Evolutionary conservation across 306 rosid species (phyloP).

Genomic region (Fragaria vesca): DNA sequence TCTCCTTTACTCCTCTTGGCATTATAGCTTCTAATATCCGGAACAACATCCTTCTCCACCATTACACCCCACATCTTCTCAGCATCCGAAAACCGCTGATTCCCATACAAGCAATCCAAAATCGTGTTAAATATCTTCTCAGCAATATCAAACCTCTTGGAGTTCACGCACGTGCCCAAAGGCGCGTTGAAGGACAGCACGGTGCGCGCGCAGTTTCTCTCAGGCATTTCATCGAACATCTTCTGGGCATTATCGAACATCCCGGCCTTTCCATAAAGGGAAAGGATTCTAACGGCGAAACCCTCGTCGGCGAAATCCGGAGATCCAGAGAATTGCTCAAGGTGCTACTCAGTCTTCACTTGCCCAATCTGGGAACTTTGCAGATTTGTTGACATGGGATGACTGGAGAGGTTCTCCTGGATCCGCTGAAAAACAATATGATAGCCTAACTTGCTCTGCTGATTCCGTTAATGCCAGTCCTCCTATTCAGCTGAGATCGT

Average conservation of each 20-base stretch:
- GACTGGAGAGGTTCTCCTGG: too few species aligned
- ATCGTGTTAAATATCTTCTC: constrained; percentile 56
- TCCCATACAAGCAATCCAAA: constrained; percentile 43
- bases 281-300: constrained; percentile 53
- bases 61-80: constrained; percentile 61
- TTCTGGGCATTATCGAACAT: constrained; percentile 57
- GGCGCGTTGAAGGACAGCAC: constrained; percentile 65
- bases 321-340: too few species aligned
- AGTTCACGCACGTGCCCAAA: constrained; percentile 59
- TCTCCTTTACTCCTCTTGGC: constrained; percentile 54
- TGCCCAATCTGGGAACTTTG: too few species aligned
- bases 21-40: constrained; percentile 48
- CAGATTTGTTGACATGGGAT: too few species aligned
- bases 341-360: too few species aligned
- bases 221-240: constrained; percentile 72
- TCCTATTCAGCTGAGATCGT: too few species aligned
- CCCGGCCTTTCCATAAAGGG: constrained; percentile 49
- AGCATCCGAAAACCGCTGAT: constrained; percentile 50
- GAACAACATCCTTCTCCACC: constrained; percentile 46
- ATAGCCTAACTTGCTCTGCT: too few species aligned
- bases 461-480: too few species aligned
- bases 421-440: too few species aligned
- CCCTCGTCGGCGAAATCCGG: constrained; percentile 52
- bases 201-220: constrained; percentile 41
- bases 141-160: constrained; percentile 41